phyloP scores from a whole-genome alignment of 345 rosid species.

The Sapria himalayana region DNA sequence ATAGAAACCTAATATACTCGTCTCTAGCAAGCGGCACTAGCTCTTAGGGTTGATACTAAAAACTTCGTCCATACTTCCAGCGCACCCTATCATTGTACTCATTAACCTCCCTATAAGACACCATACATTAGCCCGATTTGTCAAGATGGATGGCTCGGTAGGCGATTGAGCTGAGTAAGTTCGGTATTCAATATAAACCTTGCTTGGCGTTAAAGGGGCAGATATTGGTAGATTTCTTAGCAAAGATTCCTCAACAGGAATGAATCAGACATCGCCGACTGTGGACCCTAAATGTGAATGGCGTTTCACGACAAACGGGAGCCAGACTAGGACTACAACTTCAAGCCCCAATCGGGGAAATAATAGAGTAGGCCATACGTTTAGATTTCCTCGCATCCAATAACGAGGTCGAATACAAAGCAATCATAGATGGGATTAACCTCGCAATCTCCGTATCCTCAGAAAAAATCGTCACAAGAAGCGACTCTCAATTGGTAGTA shows the following conservation, averaged over 20 bases:
- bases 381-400: too few species aligned
- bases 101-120: background rate
- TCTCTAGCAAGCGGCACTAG: too few species aligned
- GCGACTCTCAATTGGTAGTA: too few species aligned
- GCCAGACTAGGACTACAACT: background rate
- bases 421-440: too few species aligned
- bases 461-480: too few species aligned
- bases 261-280: background rate
- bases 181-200: background rate
- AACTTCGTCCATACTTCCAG: background rate
- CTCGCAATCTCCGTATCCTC: too few species aligned
- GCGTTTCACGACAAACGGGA: background rate
- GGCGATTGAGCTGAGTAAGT: background rate
- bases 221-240: background rate
- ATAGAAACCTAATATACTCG: too few species aligned
- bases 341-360: background rate
- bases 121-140: background rate
- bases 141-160: background rate
- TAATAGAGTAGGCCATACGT: background rate
- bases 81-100: background rate
- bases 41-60: background rate
- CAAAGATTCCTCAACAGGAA: background rate
- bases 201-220: background rate
- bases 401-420: too few species aligned
- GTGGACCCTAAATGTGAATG: background rate